Evolutionary conservation across 495 filamentous ascomycete genomes (phyloP), one percentile per base, ranked within the genome.

Genomic region (Hypoxylon fuscum): DNA sequence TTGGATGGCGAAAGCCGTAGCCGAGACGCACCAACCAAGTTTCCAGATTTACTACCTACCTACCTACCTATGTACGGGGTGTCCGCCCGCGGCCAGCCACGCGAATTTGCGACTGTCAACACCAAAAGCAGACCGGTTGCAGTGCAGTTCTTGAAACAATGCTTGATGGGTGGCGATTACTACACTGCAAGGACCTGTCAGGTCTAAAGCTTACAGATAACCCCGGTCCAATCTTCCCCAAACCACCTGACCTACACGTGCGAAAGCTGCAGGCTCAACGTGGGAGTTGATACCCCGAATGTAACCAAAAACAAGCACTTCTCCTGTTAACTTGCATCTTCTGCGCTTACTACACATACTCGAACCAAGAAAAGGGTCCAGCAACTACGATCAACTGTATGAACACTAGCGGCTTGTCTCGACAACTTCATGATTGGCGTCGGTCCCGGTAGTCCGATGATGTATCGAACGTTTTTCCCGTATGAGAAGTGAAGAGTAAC

Each of bases 201-300:
- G 45, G 45, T 52, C 44, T 55, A 60, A 45, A 66, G 63, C 63
- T 20, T 44, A 55, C 63, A 66, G 51, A 53, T 41, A 34, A 59
- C 63, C 63, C 63, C 63, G 37, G 63, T 61, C 46, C 52, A 61
- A 43, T 44, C 52, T 53, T 60, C 63, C 45, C 63, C 63, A 62
- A 56, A 61, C 63, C 63, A 61, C 57, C 63, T 66, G 63, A 66
- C 63, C 52, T 61, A 66, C 63, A 66, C 63, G 63, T 66, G 63
- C 49, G 63, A 66, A 53, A 61, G 63, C 56, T 66, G 63, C 56
- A 66, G 63, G 63, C 46, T 58, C 38, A 66, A 61, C 63, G 63
- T 66, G 63, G 63, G 63, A 66, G 57, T 41, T 46, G 46, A 61
- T 49, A 61, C 63, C 57, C 53, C 52, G 52, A 60, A 66, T 66